Percentiles rank a stretch among this genome's conserved stretches.
phyloP scores from a whole-genome alignment of 352 stramenopile species.

The Pythium scleroteichum region DNA sequence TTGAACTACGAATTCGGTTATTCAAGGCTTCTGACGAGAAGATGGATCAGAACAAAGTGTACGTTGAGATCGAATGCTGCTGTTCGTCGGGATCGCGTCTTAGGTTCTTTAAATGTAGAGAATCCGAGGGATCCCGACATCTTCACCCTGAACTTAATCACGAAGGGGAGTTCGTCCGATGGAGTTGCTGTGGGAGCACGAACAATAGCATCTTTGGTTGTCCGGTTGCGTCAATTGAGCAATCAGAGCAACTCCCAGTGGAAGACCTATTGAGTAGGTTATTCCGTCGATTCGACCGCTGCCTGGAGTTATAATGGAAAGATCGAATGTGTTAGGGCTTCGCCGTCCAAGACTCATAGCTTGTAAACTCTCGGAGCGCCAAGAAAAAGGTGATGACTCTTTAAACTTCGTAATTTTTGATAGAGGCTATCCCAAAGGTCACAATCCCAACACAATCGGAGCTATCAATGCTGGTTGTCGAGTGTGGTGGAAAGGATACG shows the following conservation, averaged over 20 bases:
- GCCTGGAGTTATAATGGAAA: background rate
- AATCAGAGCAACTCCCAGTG: constrained; percentile 9
- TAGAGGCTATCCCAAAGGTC: constrained; percentile 27
- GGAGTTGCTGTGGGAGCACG: constrained; percentile 61
- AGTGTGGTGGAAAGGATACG: constrained; percentile 41
- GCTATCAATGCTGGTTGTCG: constrained; percentile 38
- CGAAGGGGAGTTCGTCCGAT: constrained; percentile 55
- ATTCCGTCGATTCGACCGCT: background rate
- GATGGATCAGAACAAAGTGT: no score
- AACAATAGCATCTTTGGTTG: constrained; percentile 58
- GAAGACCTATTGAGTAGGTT: constrained; percentile 19
- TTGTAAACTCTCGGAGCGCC: constrained; percentile 29
- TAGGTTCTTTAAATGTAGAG: constrained; percentile 8
- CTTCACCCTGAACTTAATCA: constrained; percentile 57
- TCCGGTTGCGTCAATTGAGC: constrained; percentile 23
- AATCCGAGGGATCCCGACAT: constrained; percentile 47
- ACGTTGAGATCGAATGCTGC: no score
- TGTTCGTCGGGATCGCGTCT: constrained; percentile 6
- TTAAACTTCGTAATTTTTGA: constrained; percentile 54
- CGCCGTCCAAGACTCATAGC: constrained; percentile 45
- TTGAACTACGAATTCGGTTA: no score
- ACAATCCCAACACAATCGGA: background rate
- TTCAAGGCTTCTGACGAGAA: no score
- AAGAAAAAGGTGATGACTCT: constrained; percentile 9
- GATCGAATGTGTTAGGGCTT: constrained; percentile 13